Evolutionary conservation across 306 rosid species (phyloP).

Genomic region (Comarum palustre): DNA sequence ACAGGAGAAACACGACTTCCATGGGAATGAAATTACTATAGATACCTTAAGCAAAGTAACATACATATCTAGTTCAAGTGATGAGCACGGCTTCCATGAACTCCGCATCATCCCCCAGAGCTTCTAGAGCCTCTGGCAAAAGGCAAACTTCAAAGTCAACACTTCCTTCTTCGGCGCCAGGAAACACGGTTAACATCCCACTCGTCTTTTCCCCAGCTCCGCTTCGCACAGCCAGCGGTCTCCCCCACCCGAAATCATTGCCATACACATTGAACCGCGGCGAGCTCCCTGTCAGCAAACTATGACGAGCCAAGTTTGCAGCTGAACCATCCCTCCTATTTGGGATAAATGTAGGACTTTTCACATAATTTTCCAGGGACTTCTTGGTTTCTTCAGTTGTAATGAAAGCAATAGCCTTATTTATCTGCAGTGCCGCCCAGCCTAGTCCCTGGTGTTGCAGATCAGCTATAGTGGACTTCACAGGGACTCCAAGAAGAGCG

Average conservation of each 20-base stretch:
- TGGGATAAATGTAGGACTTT: too few species aligned
- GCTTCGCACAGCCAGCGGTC: neutral
- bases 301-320: neutral
- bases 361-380: constrained; percentile 24
- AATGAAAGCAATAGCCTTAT: constrained; percentile 23
- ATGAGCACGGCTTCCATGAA: constrained; percentile 25
- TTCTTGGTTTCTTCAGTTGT: constrained; percentile 1
- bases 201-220: neutral
- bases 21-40: too few species aligned
- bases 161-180: constrained; percentile 43
- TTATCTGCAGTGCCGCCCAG: constrained; percentile 29
- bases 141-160: constrained; percentile 41
- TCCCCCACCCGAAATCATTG: constrained; percentile 24
- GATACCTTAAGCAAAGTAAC: too few species aligned
- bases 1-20: too few species aligned
- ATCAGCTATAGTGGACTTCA: constrained; percentile 24
- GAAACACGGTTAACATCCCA: constrained; percentile 1
- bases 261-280: constrained; percentile 40
- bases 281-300: constrained; percentile 32
- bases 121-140: constrained; percentile 21
- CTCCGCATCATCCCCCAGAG: constrained; percentile 27
- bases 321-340: too few species aligned
- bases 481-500: neutral
- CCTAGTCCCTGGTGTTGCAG: constrained; percentile 23
- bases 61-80: too few species aligned